Percentiles rank a stretch among this genome's conserved stretches.
These are phyloP conservation scores for Trichosanthes truncata DNA, from an alignment of 306 rosid genomes.

Conservation along the genomic window DNA sequence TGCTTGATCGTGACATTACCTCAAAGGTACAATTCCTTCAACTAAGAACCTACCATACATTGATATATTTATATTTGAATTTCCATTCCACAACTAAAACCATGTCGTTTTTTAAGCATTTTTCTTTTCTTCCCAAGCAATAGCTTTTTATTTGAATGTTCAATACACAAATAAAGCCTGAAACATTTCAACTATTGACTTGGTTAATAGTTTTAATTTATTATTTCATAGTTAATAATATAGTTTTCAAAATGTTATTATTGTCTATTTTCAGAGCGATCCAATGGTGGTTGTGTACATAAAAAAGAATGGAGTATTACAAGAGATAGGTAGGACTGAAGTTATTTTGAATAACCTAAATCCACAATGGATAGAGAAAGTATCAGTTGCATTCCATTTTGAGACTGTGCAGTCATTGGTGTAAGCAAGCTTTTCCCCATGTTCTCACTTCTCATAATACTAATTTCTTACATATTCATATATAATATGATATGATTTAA, in stretches of 20 bases:
- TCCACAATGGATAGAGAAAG: constrained; percentile 74
- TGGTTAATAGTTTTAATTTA: not conserved
- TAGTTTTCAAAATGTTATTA: not conserved
- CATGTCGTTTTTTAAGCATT: not conserved
- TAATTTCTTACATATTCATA: not conserved
- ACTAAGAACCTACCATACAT: not conserved
- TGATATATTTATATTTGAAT: not conserved
- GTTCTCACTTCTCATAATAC: not conserved
- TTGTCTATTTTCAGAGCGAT: constrained; percentile 42
- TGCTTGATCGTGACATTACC: constrained; percentile 45
- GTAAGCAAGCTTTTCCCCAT: constrained; percentile 43
- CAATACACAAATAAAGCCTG: not conserved
- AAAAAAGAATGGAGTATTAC: constrained; percentile 48
- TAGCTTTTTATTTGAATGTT: not conserved
- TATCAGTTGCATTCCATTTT: constrained; percentile 56
- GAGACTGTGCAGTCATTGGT: constrained; percentile 62
- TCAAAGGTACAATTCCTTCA: constrained; percentile 20
- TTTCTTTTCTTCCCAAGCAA: not conserved
- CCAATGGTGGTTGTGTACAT: constrained; percentile 57
- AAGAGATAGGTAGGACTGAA: constrained; percentile 81
- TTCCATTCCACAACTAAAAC: not conserved
- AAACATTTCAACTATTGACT: not conserved
- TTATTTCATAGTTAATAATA: not conserved
- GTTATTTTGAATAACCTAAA: constrained; percentile 56
- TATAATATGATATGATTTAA: not conserved